These are phyloP conservation scores for Zygosaccharomyces gambellarensis DNA, from an alignment of 805 yeast species.

Conservation along the genomic window DNA sequence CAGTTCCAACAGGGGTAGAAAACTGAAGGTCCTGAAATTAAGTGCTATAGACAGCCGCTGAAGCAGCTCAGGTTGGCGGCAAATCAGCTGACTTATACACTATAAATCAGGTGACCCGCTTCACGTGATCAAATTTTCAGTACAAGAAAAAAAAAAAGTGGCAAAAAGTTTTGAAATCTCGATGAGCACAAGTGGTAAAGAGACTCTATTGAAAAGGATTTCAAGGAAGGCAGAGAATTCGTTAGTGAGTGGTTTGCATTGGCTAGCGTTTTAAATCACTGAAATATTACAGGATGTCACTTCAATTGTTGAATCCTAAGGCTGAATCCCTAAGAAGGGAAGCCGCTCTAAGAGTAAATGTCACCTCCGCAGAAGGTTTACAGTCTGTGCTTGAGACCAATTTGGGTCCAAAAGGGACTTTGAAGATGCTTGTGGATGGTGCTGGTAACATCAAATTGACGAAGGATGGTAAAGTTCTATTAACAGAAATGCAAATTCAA, in stretches of 20 bases:
- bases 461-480: constrained; percentile 91
- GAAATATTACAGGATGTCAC: constrained; percentile 38
- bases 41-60: too few species aligned
- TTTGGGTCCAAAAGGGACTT: constrained; percentile 94
- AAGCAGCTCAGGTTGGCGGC: too few species aligned
- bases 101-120: too few species aligned
- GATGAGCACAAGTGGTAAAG: neutral
- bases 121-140: neutral
- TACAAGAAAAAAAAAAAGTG: neutral
- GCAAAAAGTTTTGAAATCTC: constrained; percentile 5
- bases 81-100: too few species aligned
- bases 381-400: constrained; percentile 89
- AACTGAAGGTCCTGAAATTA: too few species aligned
- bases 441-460: constrained; percentile 93
- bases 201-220: neutral
- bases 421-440: constrained; percentile 95
- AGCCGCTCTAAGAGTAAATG: constrained; percentile 93
- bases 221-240: neutral
- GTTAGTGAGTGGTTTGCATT: neutral
- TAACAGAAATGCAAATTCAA: constrained; percentile 95
- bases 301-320: constrained; percentile 91
- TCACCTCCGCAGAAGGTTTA: constrained; percentile 93
- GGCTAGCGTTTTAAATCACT: neutral
- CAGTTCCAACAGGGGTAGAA: too few species aligned
- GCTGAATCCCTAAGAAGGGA: constrained; percentile 95